phyloP scores from a whole-genome alignment of 306 rosid genomes.

The Corylus americana region DNA sequence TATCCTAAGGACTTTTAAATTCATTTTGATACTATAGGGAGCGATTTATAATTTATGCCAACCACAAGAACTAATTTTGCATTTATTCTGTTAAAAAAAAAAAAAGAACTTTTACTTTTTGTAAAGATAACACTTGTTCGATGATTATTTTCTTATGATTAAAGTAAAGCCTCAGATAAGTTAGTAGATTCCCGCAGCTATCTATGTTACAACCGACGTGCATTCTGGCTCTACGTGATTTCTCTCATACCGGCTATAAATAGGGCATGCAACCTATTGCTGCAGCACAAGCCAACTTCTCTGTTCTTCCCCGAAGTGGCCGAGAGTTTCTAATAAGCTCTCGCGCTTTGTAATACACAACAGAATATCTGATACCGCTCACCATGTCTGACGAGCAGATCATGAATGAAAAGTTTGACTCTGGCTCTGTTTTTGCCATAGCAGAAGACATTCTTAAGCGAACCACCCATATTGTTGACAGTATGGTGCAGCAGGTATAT shows the following conservation, averaged over 20 bases:
- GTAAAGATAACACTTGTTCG: too few relatives aligned
- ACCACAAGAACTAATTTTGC: too few relatives aligned
- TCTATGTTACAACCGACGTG: too few relatives aligned
- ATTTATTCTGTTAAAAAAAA: too few relatives aligned
- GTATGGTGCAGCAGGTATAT: slow-evolving; percentile 51
- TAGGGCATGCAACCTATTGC: not conserved
- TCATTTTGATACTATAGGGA: too few relatives aligned
- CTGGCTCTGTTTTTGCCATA: slow-evolving; percentile 47
- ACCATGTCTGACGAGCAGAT: slow-evolving; percentile 48
- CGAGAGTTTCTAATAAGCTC: not conserved
- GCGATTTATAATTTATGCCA: too few relatives aligned
- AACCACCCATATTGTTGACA: slow-evolving; percentile 53
- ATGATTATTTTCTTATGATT: too few relatives aligned
- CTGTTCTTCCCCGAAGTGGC: not conserved
- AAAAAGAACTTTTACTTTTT: too few relatives aligned
- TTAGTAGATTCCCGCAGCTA: too few relatives aligned
- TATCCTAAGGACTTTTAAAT: too few relatives aligned
- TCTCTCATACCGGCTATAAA: not conserved
- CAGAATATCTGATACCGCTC: slow-evolving; percentile 33
- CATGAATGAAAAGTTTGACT: slow-evolving; percentile 47
- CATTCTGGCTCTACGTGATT: not conserved
- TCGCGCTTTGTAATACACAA: not conserved
- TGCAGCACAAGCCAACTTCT: not conserved
- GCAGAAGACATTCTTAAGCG: slow-evolving; percentile 47
- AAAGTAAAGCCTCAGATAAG: too few relatives aligned